Base-by-base conservation (phyloP, 1,139 yeast genomes). In the Kurtzmaniella quercitrusa region DNA sequence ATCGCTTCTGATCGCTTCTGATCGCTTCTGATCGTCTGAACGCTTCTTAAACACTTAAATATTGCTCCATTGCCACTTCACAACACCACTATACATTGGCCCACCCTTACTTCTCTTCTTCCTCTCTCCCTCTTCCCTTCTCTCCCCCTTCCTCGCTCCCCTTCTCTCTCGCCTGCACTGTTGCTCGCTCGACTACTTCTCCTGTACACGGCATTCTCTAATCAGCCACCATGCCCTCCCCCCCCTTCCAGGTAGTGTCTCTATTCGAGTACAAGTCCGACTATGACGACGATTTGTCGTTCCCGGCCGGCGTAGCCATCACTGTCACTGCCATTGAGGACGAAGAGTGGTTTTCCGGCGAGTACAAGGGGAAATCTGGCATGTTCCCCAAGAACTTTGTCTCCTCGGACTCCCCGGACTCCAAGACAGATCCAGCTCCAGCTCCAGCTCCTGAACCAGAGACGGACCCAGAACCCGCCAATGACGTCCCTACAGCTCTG, bases 361-460 rank as follows among this genome's bases (percentile, higher is more conserved):
- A 73, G 12, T 83, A 75, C 53, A 67, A 66, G 16, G 81, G 76
- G 10, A 63, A 68, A 45, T 62, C 75, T 33, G 98, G 98, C 8
- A 84, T 91, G 70, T 93, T 93, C 55, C 98, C 98, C 7, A 81
- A 79, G 60, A 83, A 81, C 59, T 93, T 88, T 67, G 98, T 93
- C 4, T 81, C 80, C 48, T 38, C 52, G 11, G 46, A 67, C 34
- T 41, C 44, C 24, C 50, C 45, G 21, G 39, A 12, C 12, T 16
- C 42, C 16, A 19, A 3, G 3, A n/a, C 17, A 4, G 36, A 31
- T 11, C 34, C 23, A 8, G 29, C 19, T n/a, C 34, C 23, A 8
- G 29, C 19, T n/a, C 37, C 43, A 23, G 31, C 12, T 10, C 4
- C 31, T 27, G 38, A 29, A 29, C 16, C 41, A 4, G 38, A 21